Evolutionary conservation across 1,284 basidiomycete species (phyloP).

Genomic region (Cryptococcus sp.): DNA sequence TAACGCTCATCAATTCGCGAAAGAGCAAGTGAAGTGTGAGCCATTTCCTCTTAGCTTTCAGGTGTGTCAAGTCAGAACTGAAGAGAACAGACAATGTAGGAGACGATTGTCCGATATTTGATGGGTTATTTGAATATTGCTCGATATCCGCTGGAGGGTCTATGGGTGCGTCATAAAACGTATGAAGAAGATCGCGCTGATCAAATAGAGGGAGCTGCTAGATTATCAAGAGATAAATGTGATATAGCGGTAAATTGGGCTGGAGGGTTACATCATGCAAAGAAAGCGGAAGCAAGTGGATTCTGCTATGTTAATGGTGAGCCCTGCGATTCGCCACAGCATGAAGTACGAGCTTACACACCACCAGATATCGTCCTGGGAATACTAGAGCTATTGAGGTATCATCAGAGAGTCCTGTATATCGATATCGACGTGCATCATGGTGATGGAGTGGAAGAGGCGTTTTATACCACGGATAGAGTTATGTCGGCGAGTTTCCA

Average conservation of each 20-base stretch:
- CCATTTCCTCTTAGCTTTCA: not conserved
- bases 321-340: constrained; percentile 4
- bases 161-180: constrained; percentile 67
- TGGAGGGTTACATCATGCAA: constrained; percentile 94
- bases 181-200: not conserved
- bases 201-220: constrained; percentile 82
- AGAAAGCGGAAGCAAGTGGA: constrained; percentile 96
- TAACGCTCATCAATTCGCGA: constrained; percentile 80
- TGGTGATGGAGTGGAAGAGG: constrained; percentile 98
- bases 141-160: constrained; percentile 97
- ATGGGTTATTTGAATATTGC: constrained; percentile 96
- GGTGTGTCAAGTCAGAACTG: not conserved
- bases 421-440: constrained; percentile 99
- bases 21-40: constrained; percentile 94
- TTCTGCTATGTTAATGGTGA: constrained; percentile 98
- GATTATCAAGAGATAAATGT: constrained; percentile 92
- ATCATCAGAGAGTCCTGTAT: constrained; percentile 92
- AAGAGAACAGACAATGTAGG: constrained; percentile 66
- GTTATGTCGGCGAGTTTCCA: constrained; percentile 99
- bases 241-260: constrained; percentile 99
- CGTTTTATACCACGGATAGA: constrained; percentile 97
- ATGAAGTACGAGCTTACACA: not conserved
- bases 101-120: constrained; percentile 98
- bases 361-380: constrained; percentile 87
- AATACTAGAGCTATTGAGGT: constrained; percentile 90